A percentile compares a stretch with the other conserved stretches of the same genome.
These are phyloP conservation scores for Lactarius trivialis DNA, from an alignment of 768 basidiomycete genomes.

Conservation along the genomic window DNA sequence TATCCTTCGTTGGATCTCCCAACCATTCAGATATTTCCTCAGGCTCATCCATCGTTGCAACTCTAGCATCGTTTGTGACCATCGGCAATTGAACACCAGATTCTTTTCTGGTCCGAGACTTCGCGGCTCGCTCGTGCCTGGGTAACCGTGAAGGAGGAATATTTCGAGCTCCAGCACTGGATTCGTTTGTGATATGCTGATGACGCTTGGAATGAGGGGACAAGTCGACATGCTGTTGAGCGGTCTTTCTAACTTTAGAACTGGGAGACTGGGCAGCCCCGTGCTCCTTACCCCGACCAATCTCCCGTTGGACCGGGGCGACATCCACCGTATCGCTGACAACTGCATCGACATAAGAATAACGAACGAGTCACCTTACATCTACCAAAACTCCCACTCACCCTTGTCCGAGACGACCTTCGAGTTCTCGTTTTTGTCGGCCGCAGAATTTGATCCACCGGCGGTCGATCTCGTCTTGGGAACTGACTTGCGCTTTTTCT, in stretches of 20 bases:
- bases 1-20: too few relatives aligned
- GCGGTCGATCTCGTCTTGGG: neutral
- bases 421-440: neutral
- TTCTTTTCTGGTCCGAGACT: too few relatives aligned
- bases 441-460: neutral
- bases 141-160: neutral
- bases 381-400: neutral
- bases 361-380: neutral
- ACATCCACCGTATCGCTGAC: neutral
- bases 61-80: neutral
- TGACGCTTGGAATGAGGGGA: neutral
- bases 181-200: neutral
- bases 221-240: too few relatives aligned
- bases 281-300: neutral
- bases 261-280: neutral
- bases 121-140: too few relatives aligned
- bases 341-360: slow-evolving; percentile 1
- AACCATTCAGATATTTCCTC: too few relatives aligned
- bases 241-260: neutral
- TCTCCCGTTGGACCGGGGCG: neutral
- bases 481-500: neutral
- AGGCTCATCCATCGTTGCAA: too few relatives aligned
- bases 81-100: neutral
- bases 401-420: neutral
- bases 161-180: neutral